A percentile compares a stretch with the other conserved stretches of the same genome.
phyloP scores from a whole-genome alignment of 352 stramenopile species.

The Elongisporangium undulatum region DNA sequence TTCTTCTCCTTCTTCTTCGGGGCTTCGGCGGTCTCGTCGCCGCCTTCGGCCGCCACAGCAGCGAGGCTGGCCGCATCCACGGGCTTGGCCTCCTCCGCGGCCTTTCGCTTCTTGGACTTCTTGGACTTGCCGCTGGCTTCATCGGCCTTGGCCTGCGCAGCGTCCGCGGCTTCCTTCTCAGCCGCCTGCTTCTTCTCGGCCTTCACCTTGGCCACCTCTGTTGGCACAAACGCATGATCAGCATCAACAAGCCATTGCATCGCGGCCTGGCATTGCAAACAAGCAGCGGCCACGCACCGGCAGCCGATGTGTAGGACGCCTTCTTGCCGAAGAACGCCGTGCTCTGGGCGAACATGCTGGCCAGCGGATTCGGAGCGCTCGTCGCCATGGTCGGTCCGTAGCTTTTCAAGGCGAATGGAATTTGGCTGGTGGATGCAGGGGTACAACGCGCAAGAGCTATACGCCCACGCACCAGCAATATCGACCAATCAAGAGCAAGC shows the following conservation, averaged over 20 bases:
- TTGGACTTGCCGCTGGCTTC: slow-evolving; percentile 7
- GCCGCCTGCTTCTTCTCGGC: slow-evolving; percentile 4
- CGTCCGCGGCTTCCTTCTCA: slow-evolving; percentile 8
- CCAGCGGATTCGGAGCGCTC: slow-evolving; percentile 17
- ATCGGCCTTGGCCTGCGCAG: neutral
- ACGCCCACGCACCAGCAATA: slow-evolving; percentile 5
- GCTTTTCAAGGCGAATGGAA: slow-evolving; percentile 12
- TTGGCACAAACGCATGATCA: neutral
- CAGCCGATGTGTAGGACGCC: slow-evolving; percentile 26
- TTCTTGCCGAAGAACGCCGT: slow-evolving; percentile 65
- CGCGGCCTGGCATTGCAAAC: too few species aligned
- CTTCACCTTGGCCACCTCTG: slow-evolving; percentile 6
- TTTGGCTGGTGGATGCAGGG: slow-evolving; percentile 32
- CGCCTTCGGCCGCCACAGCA: neutral
- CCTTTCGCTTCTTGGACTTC: slow-evolving; percentile 4
- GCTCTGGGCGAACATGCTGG: slow-evolving; percentile 58
- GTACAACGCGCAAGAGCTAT: slow-evolving; percentile 8
- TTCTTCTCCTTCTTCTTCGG: slow-evolving; percentile 7
- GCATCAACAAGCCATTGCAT: neutral
- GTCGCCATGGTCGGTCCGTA: slow-evolving; percentile 20
- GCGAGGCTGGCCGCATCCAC: slow-evolving; percentile 2
- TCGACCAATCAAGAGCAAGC: slow-evolving; percentile 7
- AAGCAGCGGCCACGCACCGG: neutral
- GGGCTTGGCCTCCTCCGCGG: neutral
- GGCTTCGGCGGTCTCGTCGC: neutral